A percentile compares a stretch with the other conserved stretches of the same genome.
phyloP scores from a whole-genome alignment of 345 rosid genomes.

The Rhizophora apiculata region DNA sequence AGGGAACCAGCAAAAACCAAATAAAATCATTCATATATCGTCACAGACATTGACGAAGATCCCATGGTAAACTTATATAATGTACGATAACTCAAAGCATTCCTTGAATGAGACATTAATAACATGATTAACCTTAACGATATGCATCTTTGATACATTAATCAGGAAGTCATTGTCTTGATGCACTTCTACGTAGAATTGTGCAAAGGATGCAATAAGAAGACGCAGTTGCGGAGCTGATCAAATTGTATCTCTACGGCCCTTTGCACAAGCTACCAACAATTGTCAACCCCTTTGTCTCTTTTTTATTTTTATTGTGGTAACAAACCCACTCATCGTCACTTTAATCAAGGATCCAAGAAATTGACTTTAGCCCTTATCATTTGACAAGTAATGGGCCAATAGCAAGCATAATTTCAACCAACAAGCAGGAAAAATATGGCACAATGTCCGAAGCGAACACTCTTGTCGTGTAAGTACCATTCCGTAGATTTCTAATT shows the following conservation, averaged over 20 bases:
- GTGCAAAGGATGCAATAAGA: slow-evolving; percentile 17
- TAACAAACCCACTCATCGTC: slow-evolving; percentile 22
- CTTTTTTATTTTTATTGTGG: slow-evolving; percentile 6
- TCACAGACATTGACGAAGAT: slow-evolving; percentile 35
- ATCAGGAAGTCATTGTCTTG: slow-evolving; percentile 19
- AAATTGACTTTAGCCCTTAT: slow-evolving; percentile 16
- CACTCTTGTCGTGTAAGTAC: background rate
- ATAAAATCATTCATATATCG: slow-evolving; percentile 10
- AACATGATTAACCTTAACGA: slow-evolving; percentile 15
- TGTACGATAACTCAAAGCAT: background rate
- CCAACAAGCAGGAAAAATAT: background rate
- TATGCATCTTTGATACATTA: background rate
- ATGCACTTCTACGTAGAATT: slow-evolving; percentile 32
- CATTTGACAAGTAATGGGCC: background rate
- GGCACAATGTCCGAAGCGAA: too few relatives aligned
- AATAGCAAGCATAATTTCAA: background rate
- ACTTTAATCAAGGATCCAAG: slow-evolving; percentile 18
- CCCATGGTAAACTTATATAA: slow-evolving; percentile 20
- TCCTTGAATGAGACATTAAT: slow-evolving; percentile 22
- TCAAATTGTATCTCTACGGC: background rate
- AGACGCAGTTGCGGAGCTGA: slow-evolving; percentile 43
- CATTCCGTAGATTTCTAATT: too few relatives aligned
- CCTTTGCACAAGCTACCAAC: slow-evolving; percentile 22
- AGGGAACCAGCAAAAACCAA: background rate
- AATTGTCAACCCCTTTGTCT: slow-evolving; percentile 34